These are phyloP conservation scores for Plantago ovata DNA, from an alignment of 257 asterid species.

Conservation along the genomic window DNA sequence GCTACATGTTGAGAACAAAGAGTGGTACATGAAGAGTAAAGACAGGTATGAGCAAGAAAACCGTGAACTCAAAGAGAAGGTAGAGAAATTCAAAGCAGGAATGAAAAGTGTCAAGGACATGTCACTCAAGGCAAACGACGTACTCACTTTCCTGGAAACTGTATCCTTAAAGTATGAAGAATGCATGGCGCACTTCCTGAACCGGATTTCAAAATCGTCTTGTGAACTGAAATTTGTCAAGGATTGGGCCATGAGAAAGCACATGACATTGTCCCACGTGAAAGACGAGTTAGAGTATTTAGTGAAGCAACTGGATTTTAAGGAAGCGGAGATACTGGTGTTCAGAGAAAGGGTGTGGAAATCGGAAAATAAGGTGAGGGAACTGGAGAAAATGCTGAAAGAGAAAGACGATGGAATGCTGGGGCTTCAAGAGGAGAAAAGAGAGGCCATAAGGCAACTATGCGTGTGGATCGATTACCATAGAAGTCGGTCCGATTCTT, in stretches of 20 bases:
- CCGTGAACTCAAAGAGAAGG: conserved; percentile 34
- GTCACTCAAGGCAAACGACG: conserved; percentile 41
- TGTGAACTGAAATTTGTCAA: conserved; percentile 64
- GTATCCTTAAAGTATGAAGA: conserved; percentile 57
- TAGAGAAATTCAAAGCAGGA: conserved; percentile 20
- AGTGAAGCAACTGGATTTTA: conserved; percentile 50
- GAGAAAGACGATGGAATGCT: conserved; percentile 62
- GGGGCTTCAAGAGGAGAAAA: conserved; percentile 62
- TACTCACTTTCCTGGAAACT: conserved; percentile 47
- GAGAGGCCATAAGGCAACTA: conserved; percentile 89
- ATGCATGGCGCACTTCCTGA: conserved; percentile 45
- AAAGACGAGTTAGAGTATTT: conserved; percentile 54
- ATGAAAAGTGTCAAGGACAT: conserved; percentile 41
- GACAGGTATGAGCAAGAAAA: conserved; percentile 36
- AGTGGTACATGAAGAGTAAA: conserved; percentile 50
- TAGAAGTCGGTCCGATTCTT: conserved; percentile 57
- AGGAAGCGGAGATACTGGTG: conserved; percentile 61
- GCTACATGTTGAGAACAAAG: conserved; percentile 67
- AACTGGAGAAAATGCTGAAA: conserved; percentile 52
- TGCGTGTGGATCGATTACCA: conserved; percentile 94
- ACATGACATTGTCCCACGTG: conserved; percentile 29
- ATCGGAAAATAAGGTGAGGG: conserved; percentile 60
- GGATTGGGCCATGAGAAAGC: conserved; percentile 66
- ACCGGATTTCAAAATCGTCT: conserved; percentile 63
- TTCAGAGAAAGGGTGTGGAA: conserved; percentile 64